phyloP scores from a whole-genome alignment of 2,329 filamentous ascomycete genomes.

The Alternaria sp. region DNA sequence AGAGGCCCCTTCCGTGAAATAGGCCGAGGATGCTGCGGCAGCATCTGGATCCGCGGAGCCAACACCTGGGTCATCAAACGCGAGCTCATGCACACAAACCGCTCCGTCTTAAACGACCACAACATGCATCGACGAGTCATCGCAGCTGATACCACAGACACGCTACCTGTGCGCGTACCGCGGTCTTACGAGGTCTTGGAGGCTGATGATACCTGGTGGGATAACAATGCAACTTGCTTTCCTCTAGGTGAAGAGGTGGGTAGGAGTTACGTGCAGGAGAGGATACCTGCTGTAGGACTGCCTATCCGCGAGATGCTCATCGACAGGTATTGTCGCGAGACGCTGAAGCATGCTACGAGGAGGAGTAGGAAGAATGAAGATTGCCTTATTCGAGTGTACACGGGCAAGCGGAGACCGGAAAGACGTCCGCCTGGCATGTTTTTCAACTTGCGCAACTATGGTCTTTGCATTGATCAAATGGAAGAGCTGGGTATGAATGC shows the following conservation, averaged over 20 bases:
- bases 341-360: not conserved
- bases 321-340: not conserved
- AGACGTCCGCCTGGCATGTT: not conserved
- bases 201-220: not conserved
- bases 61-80: conserved; percentile 6
- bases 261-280: not conserved
- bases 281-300: not conserved
- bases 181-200: not conserved
- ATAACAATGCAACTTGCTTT: not conserved
- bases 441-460: not conserved
- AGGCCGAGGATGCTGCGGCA: conserved; percentile 20
- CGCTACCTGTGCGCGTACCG: not conserved
- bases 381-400: not conserved
- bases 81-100: conserved; percentile 12
- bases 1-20: conserved; percentile 9
- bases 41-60: conserved; percentile 7
- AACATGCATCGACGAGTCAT: not conserved
- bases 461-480: not conserved
- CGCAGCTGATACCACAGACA: not conserved
- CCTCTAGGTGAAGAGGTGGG: not conserved
- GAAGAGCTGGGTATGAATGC: not conserved
- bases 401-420: not conserved
- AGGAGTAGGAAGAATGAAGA: not conserved
- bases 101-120: conserved; percentile 18
- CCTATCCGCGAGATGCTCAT: not conserved